Base-by-base conservation (phyloP, 768 basidiomycete species). In the Dioszegia hungarica region DNA sequence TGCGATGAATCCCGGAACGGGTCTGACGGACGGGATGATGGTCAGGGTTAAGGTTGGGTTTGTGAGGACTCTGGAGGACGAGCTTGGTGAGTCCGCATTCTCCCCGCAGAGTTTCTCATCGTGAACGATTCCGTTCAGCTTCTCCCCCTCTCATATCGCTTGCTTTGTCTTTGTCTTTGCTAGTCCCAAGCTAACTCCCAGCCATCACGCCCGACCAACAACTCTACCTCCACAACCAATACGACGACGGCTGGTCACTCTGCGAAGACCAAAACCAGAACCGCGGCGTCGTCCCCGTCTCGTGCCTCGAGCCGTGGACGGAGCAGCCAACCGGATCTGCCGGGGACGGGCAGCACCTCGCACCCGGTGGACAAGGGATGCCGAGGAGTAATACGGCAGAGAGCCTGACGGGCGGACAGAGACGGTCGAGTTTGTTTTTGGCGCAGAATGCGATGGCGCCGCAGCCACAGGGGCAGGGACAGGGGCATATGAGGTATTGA, bases 161-260 rank as follows among this genome's bases (percentile, higher is more conserved):
- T 33, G 8, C 8, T 14, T 3, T 20, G 15, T 19, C 29, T 29
- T 46, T 44, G 9, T 5, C 3, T 8, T 24, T 25, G 10, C 5
- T 31, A 22, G 45, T 2, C 4, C 14, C 5, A 24, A 9, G 54
- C 57, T 64, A 59, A 67, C 53, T 40, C 31, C 11, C 56, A 73
- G 74, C 69, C 17, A 73, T 75, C 56, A 54, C 61, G 0, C 72
- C 72, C 8, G 68, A 63, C 19, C 73, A 75, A 51, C 68, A 70
- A 43, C 64, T 75, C 37, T 71, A 63, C 54, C 66, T 75, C 3
- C 69, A 74, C 58, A 67, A 58, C 25, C 64, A 62, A 27, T 75
- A 75, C 61, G 74, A 75, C 54, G 74, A 75, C 57, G 74, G 74
- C 3, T 75, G 74, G 74, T 64, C 61, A 24, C 57, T 75, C 8